phyloP scores from a whole-genome alignment of 78 protist species.

The Cavenderia fasciculata region DNA sequence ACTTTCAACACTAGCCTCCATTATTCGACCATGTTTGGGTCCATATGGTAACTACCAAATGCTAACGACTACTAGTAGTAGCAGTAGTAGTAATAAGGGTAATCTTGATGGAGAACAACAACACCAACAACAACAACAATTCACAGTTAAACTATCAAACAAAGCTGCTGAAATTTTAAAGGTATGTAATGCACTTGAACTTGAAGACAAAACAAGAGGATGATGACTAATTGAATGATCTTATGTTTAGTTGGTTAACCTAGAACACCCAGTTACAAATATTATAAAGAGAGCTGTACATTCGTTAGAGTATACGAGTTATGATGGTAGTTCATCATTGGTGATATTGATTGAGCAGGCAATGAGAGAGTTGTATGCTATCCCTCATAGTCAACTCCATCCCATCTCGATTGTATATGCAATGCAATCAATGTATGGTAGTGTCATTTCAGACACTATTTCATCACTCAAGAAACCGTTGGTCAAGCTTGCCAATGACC shows the following conservation, averaged over 20 bases:
- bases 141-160: background rate
- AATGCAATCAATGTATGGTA: no score
- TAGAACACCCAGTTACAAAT: conserved; percentile 47
- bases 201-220: background rate
- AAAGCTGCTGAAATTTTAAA: conserved; percentile 69
- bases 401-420: conserved; percentile 58
- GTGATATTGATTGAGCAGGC: conserved; percentile 25
- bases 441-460: no score
- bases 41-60: conserved; percentile 23
- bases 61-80: background rate
- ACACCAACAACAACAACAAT: background rate
- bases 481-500: no score
- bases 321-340: conserved; percentile 38
- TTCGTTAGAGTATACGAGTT: conserved; percentile 10
- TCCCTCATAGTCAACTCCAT: conserved; percentile 13
- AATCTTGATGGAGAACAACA: no score
- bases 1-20: background rate
- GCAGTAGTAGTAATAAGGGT: background rate
- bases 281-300: conserved; percentile 33
- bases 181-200: background rate
- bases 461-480: no score
- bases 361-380: background rate
- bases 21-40: conserved; percentile 28
- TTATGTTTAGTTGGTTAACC: background rate
- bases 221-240: background rate